These are phyloP conservation scores for Penicillium pulvis DNA, from an alignment of 495 filamentous ascomycete species.

Conservation along the genomic window DNA sequence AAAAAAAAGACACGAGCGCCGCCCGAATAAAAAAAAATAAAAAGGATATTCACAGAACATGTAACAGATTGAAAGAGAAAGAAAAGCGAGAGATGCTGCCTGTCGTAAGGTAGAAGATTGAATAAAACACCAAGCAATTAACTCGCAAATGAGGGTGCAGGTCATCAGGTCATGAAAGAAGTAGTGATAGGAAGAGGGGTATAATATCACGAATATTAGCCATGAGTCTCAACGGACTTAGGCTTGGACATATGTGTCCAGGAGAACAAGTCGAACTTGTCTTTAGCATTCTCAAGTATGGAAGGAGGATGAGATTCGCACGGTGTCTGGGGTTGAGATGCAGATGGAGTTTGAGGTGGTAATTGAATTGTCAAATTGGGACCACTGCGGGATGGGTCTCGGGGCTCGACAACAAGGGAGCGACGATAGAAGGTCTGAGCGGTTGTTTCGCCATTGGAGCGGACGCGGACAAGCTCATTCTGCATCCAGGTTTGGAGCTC, in stretches of 20 bases:
- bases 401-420: constrained; percentile 83
- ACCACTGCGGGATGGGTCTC: constrained; percentile 50
- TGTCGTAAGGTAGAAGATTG: constrained; percentile 8
- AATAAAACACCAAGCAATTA: constrained; percentile 13
- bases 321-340: constrained; percentile 37
- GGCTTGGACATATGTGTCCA: constrained; percentile 55
- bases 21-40: constrained; percentile 19
- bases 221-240: constrained; percentile 49
- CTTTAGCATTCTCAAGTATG: constrained; percentile 54
- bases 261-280: constrained; percentile 60
- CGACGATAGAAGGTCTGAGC: constrained; percentile 82
- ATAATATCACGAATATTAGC: constrained; percentile 28
- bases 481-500: constrained; percentile 96
- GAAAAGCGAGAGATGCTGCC: constrained; percentile 16
- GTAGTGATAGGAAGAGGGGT: constrained; percentile 11
- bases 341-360: constrained; percentile 27
- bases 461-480: constrained; percentile 77
- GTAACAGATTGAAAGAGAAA: constrained; percentile 10
- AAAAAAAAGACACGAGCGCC: constrained; percentile 26
- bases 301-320: constrained; percentile 37
- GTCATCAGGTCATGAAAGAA: constrained; percentile 27
- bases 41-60: constrained; percentile 33
- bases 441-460: constrained; percentile 74
- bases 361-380: neutral
- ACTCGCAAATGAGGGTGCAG: constrained; percentile 13